Base-by-base conservation (phyloP, 75 land plant genomes). In the Gnetum montanum region DNA sequence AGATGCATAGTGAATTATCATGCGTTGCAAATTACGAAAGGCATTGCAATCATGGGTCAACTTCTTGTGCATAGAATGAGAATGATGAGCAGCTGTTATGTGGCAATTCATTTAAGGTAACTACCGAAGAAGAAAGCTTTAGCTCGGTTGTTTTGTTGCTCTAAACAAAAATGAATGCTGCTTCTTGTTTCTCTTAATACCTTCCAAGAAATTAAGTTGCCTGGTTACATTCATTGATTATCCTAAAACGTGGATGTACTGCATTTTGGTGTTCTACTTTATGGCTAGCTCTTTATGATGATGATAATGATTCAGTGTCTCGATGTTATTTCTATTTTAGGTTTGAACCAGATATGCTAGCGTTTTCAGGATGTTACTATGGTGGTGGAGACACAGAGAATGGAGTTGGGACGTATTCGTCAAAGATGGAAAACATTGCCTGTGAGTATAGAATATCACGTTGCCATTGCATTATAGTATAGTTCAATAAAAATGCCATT, bases 331-430 rank as follows among this genome's bases (percentile, higher is more conserved):
- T 8, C 26, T 34, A 46, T 31, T 49, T 43, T 68, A 94, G 98
- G 66, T 94, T 85, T 73, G 98, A 94, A 54, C 81, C 98, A 57
- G 98, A 94, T 45, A 94, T 94, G 98, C 91, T 94, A 34, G 98
- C 98, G 55, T 94, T 94, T 69, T 94, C 98, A 58, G 88, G 96
- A 4, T 94, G 98, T 62, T 94, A 94, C 64, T 94, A 77, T 71
- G 98, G 98, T 66, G 98, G 98, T 6, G 98, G 96, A 7, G 91
- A 94, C 8, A 84, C 81, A 59, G 96, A 70, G 66, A 40, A 46
- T 34, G 33, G 96, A 94, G 44, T 82, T 94, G 54, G 78, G 77
- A 37, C 76, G 69, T 31, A 90, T 94, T 52, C 85, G 98, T 38
- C 80, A 90, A 62, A 77, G 96, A 24, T 94, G 98, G 98, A 78